phyloP scores from a whole-genome alignment of 768 basidiomycete genomes.

The Pseudohyphozyma bogoriensis region DNA sequence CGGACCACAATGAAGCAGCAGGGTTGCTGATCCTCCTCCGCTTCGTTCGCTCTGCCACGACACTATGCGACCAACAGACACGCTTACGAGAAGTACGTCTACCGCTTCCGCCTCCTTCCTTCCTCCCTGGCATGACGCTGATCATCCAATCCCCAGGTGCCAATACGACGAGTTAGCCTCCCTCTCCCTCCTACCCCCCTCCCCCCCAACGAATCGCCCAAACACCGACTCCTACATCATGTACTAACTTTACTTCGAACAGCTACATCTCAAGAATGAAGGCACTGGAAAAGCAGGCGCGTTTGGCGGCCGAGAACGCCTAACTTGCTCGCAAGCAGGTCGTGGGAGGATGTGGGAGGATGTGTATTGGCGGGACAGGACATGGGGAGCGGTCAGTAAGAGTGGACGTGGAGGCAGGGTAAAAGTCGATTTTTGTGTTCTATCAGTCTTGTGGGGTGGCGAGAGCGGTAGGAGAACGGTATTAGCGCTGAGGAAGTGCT shows the following conservation, averaged over 20 bases:
- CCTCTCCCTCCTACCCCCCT: not conserved
- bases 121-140: too few species aligned
- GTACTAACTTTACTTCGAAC: not conserved
- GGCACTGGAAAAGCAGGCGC: constrained; percentile 20
- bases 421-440: too few species aligned
- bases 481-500: too few species aligned
- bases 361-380: too few species aligned
- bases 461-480: too few species aligned
- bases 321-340: too few species aligned
- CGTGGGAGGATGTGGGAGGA: too few species aligned
- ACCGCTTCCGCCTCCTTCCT: not conserved
- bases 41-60: not conserved
- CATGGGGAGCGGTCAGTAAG: too few species aligned
- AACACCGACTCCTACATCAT: not conserved
- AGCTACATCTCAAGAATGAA: constrained; percentile 31
- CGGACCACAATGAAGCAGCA: not conserved
- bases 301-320: too few species aligned
- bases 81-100: constrained; percentile 32
- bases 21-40: not conserved
- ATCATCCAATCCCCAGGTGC: too few species aligned
- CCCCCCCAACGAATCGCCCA: not conserved
- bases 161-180: constrained; percentile 32
- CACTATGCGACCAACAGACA: constrained; percentile 24
- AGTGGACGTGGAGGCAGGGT: too few species aligned
- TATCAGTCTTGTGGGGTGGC: too few species aligned